phyloP scores from a whole-genome alignment of 768 basidiomycete species.

The Termitomyces sp. region DNA sequence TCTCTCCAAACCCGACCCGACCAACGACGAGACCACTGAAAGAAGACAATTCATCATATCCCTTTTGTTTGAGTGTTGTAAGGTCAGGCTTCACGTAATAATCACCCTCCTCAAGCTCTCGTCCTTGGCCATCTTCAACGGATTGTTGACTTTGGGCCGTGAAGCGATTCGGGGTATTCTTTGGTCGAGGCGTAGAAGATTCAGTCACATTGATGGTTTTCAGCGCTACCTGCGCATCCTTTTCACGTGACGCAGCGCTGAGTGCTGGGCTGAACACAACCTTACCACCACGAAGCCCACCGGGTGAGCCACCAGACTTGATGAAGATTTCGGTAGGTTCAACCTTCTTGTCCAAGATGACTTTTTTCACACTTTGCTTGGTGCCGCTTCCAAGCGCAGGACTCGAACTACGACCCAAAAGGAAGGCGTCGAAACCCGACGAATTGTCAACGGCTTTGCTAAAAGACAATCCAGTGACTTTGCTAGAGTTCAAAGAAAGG shows the following conservation, averaged over 20 bases:
- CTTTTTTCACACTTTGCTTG: constrained; percentile 86
- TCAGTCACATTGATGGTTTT: constrained; percentile 19
- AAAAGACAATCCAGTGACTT: constrained; percentile 47
- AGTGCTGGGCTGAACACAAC: constrained; percentile 72
- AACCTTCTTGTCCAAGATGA: constrained; percentile 82
- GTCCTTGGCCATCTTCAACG: constrained; percentile 16
- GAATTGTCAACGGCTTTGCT: constrained; percentile 42
- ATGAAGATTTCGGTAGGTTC: constrained; percentile 66
- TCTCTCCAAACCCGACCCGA: constrained; percentile 87
- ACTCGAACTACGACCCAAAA: constrained; percentile 52
- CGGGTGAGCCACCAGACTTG: constrained; percentile 41
- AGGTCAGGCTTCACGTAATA: constrained; percentile 88
- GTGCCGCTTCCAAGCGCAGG: constrained; percentile 63
- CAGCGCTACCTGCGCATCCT: constrained; percentile 44
- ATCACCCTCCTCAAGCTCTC: constrained; percentile 71
- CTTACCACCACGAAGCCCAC: constrained; percentile 41
- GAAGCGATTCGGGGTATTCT: constrained; percentile 35
- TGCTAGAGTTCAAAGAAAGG: constrained; percentile 49
- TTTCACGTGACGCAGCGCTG: constrained; percentile 70
- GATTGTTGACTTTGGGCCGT: constrained; percentile 27
- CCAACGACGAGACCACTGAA: constrained; percentile 81
- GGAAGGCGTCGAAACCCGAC: constrained; percentile 54
- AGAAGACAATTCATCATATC: constrained; percentile 67
- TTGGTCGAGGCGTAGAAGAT: constrained; percentile 31
- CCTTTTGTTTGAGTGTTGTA: constrained; percentile 58